Evolutionary conservation across 1,139 yeast genomes (phyloP).

Genomic region (Pichia sp.): DNA sequence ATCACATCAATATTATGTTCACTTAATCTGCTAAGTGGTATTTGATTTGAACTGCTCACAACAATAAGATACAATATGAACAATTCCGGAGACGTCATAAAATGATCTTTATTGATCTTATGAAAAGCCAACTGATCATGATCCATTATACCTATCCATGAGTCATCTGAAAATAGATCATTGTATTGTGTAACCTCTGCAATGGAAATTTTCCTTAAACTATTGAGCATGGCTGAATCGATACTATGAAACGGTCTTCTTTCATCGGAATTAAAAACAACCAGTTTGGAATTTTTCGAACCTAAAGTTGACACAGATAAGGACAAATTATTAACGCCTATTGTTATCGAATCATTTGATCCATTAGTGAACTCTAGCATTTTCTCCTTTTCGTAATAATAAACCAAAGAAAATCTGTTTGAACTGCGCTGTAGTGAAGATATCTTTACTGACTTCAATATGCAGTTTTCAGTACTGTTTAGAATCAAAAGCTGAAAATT

Average conservation of each 20-base stretch:
- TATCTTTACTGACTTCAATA: slow-evolving; percentile 1
- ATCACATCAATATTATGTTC: background rate
- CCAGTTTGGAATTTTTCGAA: slow-evolving; percentile 1
- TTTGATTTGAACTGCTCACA: background rate
- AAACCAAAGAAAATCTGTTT: background rate
- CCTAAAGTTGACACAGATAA: background rate
- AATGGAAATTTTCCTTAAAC: slow-evolving; percentile 1
- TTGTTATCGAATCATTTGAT: background rate
- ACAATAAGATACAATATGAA: slow-evolving; percentile 8
- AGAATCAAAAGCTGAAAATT: slow-evolving; percentile 8
- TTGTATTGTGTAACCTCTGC: background rate
- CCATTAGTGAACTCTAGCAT: slow-evolving; percentile 3
- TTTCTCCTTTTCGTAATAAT: slow-evolving; percentile 3
- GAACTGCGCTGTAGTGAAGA: background rate
- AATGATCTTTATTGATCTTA: background rate
- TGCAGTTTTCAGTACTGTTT: background rate
- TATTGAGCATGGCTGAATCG: background rate
- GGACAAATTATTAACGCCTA: background rate
- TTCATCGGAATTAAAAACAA: slow-evolving; percentile 2
- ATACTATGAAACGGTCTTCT: background rate
- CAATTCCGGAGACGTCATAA: slow-evolving; percentile 11
- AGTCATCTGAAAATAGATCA: background rate
- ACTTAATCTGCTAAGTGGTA: background rate
- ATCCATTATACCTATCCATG: slow-evolving; percentile 18
- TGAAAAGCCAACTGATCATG: slow-evolving; percentile 2